These are phyloP conservation scores for Pseudevernia furfuracea DNA, from an alignment of 495 filamentous ascomycete species.

Conservation along the genomic window DNA sequence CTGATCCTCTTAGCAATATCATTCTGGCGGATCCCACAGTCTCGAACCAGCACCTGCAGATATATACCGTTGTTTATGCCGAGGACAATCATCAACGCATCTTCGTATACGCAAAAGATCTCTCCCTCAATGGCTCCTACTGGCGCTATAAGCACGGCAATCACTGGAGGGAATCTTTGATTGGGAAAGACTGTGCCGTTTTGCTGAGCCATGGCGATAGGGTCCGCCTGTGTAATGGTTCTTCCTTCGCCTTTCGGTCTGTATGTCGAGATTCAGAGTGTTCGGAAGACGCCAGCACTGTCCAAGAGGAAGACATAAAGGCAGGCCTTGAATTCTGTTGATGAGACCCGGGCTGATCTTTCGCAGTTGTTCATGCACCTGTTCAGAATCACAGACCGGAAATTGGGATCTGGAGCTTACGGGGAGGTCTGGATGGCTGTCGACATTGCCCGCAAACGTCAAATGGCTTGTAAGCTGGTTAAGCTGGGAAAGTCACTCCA, in stretches of 20 bases:
- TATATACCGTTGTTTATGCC: conserved; percentile 53
- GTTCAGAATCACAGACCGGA: conserved; percentile 44
- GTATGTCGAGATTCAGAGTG: conserved; percentile 1
- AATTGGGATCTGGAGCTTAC: conserved; percentile 43
- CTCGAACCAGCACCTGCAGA: conserved; percentile 53
- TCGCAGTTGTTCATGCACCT: conserved; percentile 20
- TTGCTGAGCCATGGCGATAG: conserved; percentile 51
- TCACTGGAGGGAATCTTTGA: conserved; percentile 40
- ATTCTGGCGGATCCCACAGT: conserved; percentile 38
- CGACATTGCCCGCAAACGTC: conserved; percentile 30
- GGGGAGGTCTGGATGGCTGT: conserved; percentile 45
- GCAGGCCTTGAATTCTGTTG: conserved; percentile 24
- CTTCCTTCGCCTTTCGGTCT: conserved; percentile 26
- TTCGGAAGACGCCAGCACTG: conserved; percentile 20
- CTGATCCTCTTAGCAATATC: conserved; percentile 32
- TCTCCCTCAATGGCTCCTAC: conserved; percentile 50
- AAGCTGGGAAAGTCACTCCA: conserved; percentile 28
- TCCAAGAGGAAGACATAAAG: conserved; percentile 30
- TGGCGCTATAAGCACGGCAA: conserved; percentile 51
- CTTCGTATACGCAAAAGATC: conserved; percentile 54
- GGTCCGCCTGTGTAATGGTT: conserved; percentile 29
- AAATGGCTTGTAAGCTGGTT: conserved; percentile 50
- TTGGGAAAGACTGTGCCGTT: conserved; percentile 38
- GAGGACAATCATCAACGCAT: conserved; percentile 34
- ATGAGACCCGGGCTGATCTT: not conserved